Conservation (phyloP, 2,329 filamentous ascomycete species). For the Colletotrichum liaoningense region DNA sequence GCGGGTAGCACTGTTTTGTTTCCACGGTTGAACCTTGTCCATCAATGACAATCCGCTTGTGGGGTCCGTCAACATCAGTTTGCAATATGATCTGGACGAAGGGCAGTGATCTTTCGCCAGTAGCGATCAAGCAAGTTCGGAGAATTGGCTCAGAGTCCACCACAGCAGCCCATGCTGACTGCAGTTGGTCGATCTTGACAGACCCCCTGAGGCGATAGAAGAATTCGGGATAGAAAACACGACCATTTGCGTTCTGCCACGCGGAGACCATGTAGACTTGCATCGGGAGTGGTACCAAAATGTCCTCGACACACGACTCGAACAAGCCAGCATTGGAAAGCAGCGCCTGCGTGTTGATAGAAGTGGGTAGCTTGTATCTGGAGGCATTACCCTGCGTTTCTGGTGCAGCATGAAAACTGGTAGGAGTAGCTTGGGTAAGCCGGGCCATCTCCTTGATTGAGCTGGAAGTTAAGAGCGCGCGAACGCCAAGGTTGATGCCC, state of each 20-base stretch:
- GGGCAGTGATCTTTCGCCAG: slow-evolving; percentile 56
- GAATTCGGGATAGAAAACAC: slow-evolving; percentile 81
- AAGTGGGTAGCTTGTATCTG: not conserved
- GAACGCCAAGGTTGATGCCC: slow-evolving; percentile 73
- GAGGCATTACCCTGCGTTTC: not conserved
- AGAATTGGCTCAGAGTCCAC: slow-evolving; percentile 70
- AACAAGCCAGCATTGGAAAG: slow-evolving; percentile 54
- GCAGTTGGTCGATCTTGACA: slow-evolving; percentile 54
- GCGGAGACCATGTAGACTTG: slow-evolving; percentile 84
- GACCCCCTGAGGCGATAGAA: slow-evolving; percentile 62
- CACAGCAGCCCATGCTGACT: slow-evolving; percentile 71
- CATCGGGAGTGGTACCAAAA: slow-evolving; percentile 79
- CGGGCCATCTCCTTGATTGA: slow-evolving; percentile 71
- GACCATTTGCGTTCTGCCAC: slow-evolving; percentile 76
- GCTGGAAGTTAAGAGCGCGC: slow-evolving; percentile 75
- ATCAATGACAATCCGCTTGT: slow-evolving; percentile 40
- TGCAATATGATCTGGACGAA: slow-evolving; percentile 74
- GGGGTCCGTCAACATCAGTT: slow-evolving; percentile 38
- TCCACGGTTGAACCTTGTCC: slow-evolving; percentile 23
- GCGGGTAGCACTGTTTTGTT: not conserved
- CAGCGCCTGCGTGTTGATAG: slow-evolving; percentile 52
- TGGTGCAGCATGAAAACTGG: not conserved
- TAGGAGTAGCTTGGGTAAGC: slow-evolving; percentile 44
- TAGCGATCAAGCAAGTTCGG: slow-evolving; percentile 73
- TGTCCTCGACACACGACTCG: slow-evolving; percentile 58